Base-by-base conservation (phyloP, 306 rosid species). In the Senna siamea region DNA sequence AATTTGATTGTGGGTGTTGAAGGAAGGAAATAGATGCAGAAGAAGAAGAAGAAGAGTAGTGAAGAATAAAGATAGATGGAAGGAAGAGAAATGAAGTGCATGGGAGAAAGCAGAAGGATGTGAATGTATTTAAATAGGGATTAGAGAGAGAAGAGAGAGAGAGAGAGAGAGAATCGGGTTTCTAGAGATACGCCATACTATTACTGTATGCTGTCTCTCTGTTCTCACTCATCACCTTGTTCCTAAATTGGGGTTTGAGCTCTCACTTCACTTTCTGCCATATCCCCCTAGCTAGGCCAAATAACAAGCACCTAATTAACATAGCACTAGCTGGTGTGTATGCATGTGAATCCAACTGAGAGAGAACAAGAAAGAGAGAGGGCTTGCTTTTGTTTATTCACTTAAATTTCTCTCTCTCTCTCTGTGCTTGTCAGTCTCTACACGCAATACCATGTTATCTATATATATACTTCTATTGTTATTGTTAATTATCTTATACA, bases 61-160 rank as follows among this genome's bases (percentile, higher is more conserved):
- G n/a, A n/a, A n/a, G n/a, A n/a, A n/a, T n/a, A n/a, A n/a, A n/a
- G n/a, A n/a, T n/a, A n/a, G n/a, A n/a, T n/a, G n/a, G n/a, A n/a
- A n/a, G n/a, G 37, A 47, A 70, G 50, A 37, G 66, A 75, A 63
- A 77, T 37, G 40, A 38, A 66, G 30, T 83, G 94, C 89, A 79
- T 79, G 88, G 85, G 80, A 84, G 81, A 83, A 83, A 80, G 86
- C 69, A 70, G 81, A 80, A 83, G 85, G 19, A 30, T 64, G 57
- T 53, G 76, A 81, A 56, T 72, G 73, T 85, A 76, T 80, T 87
- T 87, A 89, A 87, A 87, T 81, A 85, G 84, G 77, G 84, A 9
- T 75, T 68, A 64, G 6, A 70, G 67, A 9, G 12, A 1, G 10
- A 28, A 63, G 73, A 62, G 58, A 44, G 81, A 38, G 64, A 69